Percentiles rank a stretch among this genome's conserved stretches.
Conservation (phyloP, 305 asterid genomes). For the Solanum aculeatissimum region DNA sequence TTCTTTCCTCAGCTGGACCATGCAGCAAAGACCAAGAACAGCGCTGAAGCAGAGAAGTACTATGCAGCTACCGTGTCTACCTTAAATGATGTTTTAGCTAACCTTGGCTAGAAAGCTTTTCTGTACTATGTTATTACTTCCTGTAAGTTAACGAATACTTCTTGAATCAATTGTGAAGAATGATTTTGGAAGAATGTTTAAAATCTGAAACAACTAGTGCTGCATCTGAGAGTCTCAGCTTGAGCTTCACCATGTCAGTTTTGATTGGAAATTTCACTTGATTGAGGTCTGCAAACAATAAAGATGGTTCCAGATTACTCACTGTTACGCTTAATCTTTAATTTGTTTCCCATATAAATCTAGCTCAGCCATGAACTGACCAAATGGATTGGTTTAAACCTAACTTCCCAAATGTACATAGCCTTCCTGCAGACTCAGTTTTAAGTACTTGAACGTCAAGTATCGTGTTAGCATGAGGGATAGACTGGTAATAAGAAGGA, state of each 20-base stretch:
- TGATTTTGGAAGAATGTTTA: not conserved
- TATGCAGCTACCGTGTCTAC: constrained; percentile 64
- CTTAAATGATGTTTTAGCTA: constrained; percentile 61
- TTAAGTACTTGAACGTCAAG: not conserved
- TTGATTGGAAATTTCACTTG: not conserved
- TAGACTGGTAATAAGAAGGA: not conserved
- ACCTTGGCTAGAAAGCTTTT: constrained; percentile 43
- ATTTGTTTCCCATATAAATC: not conserved
- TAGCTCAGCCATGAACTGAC: not conserved
- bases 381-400: not conserved
- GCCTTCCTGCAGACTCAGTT: not conserved
- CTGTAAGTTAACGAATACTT: not conserved
- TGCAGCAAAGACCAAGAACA: constrained; percentile 83
- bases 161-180: not conserved
- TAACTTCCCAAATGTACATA: not conserved
- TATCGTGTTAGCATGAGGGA: not conserved
- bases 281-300: not conserved
- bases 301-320: not conserved
- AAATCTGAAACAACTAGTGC: not conserved
- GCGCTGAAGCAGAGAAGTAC: constrained; percentile 59
- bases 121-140: not conserved
- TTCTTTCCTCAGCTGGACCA: constrained; percentile 51
- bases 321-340: not conserved
- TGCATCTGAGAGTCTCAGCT: not conserved
- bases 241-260: not conserved